Base-by-base conservation (phyloP, 2,329 filamentous ascomycete genomes). In the Aotearoamyces nothofagi region DNA sequence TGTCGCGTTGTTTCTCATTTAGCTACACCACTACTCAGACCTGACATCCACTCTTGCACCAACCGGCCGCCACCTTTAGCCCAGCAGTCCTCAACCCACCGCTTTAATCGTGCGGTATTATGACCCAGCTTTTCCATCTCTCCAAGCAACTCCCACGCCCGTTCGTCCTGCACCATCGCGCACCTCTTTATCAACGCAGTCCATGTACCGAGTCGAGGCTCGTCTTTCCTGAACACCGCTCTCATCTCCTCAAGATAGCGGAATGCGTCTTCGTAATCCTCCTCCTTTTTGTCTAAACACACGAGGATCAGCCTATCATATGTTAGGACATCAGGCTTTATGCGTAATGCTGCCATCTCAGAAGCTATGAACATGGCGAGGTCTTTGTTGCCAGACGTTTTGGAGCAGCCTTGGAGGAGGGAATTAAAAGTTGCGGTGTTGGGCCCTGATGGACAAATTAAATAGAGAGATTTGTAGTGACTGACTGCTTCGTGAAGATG, bases 251-350 rank as follows among this genome's bases (percentile, higher is more conserved):
- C 51, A 5, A 63, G 52, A 38, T 66, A 66, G 5, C 48, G 38
- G 31, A 66, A 53, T 0, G 60, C 61, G 33, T 58, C 56, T 33
- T 63, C 59, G 15, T 59, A 55, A 24, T 58, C 37, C 5, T 54
- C 48, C 4, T 55, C 49, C 23, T 32, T 32, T 24, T 42, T 36
- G 5, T 54, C 48, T 4, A 68, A 39, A 41, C 70, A 78, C 24
- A 70, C 57, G 9, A 70, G 46, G 10, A 78, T 62, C 8, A 78
- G 52, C 4, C 63, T 56, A 39, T 78, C 71, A 39, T 78, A 78
- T 0, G 72, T 78, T 11, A 62, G 39, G n/a, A 51, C 44, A 34
- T 72, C 59, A 0, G 74, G 69, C 10, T 54, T 41, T 15, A 77
- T 50, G 5, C 55, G 54, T 6, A 72, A 51, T 7, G 62, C 56